Base-by-base conservation (phyloP, 805 yeast genomes). In the Monosporozyma yasuniensis region DNA sequence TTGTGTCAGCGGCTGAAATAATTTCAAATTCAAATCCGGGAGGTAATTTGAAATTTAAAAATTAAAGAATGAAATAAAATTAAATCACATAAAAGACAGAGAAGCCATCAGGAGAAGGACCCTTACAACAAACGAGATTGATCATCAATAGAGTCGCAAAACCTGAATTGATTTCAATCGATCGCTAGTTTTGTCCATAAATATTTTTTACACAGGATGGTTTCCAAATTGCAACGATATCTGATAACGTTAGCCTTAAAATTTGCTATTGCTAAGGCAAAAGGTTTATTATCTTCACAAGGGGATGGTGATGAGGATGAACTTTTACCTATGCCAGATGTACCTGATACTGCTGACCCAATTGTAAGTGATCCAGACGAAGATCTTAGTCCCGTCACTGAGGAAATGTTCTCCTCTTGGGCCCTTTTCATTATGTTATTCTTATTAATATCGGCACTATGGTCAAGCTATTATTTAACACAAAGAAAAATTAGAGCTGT, bases 321-420 rank as follows among this genome's bases (percentile, higher is more conserved):
- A 51, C 63, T 69, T 39, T 49, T 66, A 10, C 80, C 76, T 7
- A 22, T 53, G 27, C 63, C 67, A 9, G 60, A 57, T 38, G 47
- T 51, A 11, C 65, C 63, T 2, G 61, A 49, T 22, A 59, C 58
- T 27, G 58, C 52, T 16, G 73, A 66, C 46, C 66, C 75, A 0
- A 59, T 67, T 9, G 64, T 69, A 2, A 79, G 74, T 44, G 86
- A 77, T 57, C 87, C 81, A 34, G 81, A 74, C 12, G 83, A 76
- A 12, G 78, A 74, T 28, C 75, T 83, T 6, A 88, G 87, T 61
- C 96, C 98, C 0, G 84, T 88, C 19, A 81, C 91, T 3, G 96
- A 91, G 60, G 99, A 93, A 67, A 88, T 93, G 59, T 93, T 89
- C 66, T 86, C 96, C 4, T 88, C 97, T 0, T 93, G 99, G 99